Evolutionary conservation across 805 yeast species (phyloP).

Genomic region (Hagleromyces aurorensis): DNA sequence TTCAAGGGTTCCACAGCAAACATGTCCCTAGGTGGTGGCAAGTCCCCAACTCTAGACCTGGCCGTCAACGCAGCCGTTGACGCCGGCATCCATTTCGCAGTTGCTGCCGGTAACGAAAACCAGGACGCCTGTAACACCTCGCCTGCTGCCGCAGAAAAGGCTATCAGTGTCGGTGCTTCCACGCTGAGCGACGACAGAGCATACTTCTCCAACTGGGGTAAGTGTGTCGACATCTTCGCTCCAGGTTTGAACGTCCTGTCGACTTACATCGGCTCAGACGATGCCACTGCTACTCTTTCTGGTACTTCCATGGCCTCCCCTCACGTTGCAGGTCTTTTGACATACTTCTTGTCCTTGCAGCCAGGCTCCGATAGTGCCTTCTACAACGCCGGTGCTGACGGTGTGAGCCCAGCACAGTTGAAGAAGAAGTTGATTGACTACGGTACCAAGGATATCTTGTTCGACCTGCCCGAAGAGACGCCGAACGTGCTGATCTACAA

Average conservation of each 20-base stretch:
- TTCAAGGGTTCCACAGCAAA: conserved; percentile 84
- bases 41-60: conserved; percentile 74
- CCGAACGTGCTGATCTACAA: conserved; percentile 73
- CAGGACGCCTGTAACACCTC: conserved; percentile 89
- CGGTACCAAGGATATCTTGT: conserved; percentile 52
- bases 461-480: conserved; percentile 62
- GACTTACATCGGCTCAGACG: conserved; percentile 68
- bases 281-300: conserved; percentile 74
- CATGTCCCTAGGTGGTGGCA: conserved; percentile 93
- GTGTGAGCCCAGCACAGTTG: conserved; percentile 62
- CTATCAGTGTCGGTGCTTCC: conserved; percentile 94
- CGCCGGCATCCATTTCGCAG: conserved; percentile 87
- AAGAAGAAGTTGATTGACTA: conserved; percentile 67
- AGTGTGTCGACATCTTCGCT: conserved; percentile 92
- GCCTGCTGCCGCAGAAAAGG: conserved; percentile 79
- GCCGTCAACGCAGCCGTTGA: conserved; percentile 87
- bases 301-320: conserved; percentile 99
- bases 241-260: conserved; percentile 90
- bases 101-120: conserved; percentile 94
- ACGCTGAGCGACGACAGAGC: conserved; percentile 86
- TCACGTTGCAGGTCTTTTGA: conserved; percentile 84
- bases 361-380: conserved; percentile 65
- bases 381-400: conserved; percentile 39
- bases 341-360: conserved; percentile 82
- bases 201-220: conserved; percentile 90